Percentiles rank a stretch among this genome's conserved stretches.
Evolutionary conservation across 805 yeast genomes (phyloP).

Genomic region (Sugiyamaella floridensis): DNA sequence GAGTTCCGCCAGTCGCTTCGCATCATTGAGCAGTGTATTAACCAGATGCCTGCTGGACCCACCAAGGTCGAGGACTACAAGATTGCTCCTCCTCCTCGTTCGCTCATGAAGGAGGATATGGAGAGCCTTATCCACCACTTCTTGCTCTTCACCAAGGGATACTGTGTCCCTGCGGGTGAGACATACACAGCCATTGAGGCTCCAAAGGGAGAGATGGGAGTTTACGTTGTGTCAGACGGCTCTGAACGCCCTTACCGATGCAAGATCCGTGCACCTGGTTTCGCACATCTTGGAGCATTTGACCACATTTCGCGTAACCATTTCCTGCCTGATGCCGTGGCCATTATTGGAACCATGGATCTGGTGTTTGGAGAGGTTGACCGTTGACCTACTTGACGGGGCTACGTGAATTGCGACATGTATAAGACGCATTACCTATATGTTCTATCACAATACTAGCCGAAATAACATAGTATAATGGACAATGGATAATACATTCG

Average conservation of each 20-base stretch:
- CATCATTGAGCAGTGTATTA: conserved; percentile 83
- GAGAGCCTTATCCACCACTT: conserved; percentile 88
- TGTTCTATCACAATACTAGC: background rate
- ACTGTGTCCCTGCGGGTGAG: conserved; percentile 83
- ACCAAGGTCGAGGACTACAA: conserved; percentile 87
- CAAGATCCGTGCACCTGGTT: conserved; percentile 92
- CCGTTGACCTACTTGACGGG: conserved; percentile 41
- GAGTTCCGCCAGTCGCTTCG: conserved; percentile 88
- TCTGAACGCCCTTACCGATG: conserved; percentile 86
- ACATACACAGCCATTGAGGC: conserved; percentile 89
- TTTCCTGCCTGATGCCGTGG: conserved; percentile 85
- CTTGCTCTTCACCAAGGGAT: conserved; percentile 81
- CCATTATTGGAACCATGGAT: conserved; percentile 93
- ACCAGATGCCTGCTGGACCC: conserved; percentile 89
- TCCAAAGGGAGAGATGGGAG: conserved; percentile 94
- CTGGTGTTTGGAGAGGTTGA: conserved; percentile 92
- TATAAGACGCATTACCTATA: background rate
- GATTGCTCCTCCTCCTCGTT: conserved; percentile 74
- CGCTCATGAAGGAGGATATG: conserved; percentile 85
- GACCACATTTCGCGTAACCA: conserved; percentile 83
- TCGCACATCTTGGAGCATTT: conserved; percentile 82
- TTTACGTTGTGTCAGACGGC: conserved; percentile 82
- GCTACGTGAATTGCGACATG: background rate
- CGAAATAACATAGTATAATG: background rate
- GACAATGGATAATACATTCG: background rate